A percentile compares a stretch with the other conserved stretches of the same genome.
phyloP scores from a whole-genome alignment of 2,329 filamentous ascomycete species.

The Hymenoscyphus salicellus region DNA sequence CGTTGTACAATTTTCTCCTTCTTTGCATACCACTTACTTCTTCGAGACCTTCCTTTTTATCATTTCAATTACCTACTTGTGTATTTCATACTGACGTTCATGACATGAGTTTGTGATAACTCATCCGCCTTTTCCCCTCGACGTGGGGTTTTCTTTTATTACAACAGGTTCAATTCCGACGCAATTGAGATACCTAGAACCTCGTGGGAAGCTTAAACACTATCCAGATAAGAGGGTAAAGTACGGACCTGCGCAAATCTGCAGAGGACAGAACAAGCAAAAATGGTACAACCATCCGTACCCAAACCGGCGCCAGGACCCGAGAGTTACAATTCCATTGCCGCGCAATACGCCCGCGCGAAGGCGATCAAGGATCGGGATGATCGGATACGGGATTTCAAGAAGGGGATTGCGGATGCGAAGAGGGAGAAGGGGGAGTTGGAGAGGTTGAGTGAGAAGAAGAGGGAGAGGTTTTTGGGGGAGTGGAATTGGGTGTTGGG shows the following conservation, averaged over 20 bases:
- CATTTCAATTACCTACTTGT: neutral
- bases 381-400: constrained; percentile 23
- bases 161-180: neutral
- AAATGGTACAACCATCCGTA: constrained; percentile 24
- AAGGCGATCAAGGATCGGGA: constrained; percentile 30
- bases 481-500: constrained; percentile 35
- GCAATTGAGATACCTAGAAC: neutral
- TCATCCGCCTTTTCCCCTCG: neutral
- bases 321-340: constrained; percentile 30
- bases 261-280: too few relatives aligned
- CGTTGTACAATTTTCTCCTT: neutral
- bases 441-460: constrained; percentile 32
- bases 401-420: neutral
- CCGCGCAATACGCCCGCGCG: constrained; percentile 35
- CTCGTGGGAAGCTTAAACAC: neutral
- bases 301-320: constrained; percentile 32
- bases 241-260: too few relatives aligned
- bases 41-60: neutral
- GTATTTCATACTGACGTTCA: neutral
- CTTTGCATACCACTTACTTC: neutral
- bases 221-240: neutral
- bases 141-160: neutral
- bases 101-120: neutral
- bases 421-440: constrained; percentile 27
- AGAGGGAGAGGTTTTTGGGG: constrained; percentile 26